phyloP scores from a whole-genome alignment of 169 alveolate genomes.

The Plasmodium inui region DNA sequence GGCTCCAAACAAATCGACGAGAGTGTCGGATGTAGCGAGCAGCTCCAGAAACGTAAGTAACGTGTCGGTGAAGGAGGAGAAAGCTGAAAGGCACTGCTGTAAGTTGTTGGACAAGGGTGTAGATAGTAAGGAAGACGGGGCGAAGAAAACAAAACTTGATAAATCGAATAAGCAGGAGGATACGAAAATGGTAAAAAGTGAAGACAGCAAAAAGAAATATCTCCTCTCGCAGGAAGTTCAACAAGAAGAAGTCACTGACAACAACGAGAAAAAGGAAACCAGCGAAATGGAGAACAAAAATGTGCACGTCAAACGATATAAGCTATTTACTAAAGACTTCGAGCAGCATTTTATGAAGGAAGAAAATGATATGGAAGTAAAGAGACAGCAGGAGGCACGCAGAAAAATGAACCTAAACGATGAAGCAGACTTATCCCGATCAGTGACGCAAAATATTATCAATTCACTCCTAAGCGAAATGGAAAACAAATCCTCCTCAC shows the following conservation, averaged over 20 bases:
- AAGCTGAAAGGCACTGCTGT: constrained; percentile 10
- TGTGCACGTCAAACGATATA: constrained; percentile 36
- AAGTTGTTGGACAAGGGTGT: constrained; percentile 18
- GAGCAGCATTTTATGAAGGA: constrained; percentile 71
- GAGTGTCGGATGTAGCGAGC: background rate
- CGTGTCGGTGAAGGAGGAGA: constrained; percentile 14
- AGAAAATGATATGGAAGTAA: constrained; percentile 32
- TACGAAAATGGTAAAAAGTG: background rate
- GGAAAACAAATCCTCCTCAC: constrained; percentile 23
- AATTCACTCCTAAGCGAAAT: constrained; percentile 48
- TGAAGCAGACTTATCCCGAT: background rate
- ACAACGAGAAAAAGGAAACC: constrained; percentile 18
- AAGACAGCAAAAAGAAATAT: background rate
- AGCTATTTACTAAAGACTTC: constrained; percentile 75
- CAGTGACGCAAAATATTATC: constrained; percentile 46
- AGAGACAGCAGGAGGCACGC: constrained; percentile 25
- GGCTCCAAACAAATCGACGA: background rate
- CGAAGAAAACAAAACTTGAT: background rate
- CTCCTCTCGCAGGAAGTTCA: background rate
- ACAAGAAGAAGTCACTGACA: background rate
- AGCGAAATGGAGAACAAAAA: constrained; percentile 18
- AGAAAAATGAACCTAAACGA: constrained; percentile 8
- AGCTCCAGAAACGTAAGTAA: background rate
- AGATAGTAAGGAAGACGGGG: constrained; percentile 1
- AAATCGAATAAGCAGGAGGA: background rate